Percentiles rank a stretch among this genome's conserved stretches.
phyloP scores from a whole-genome alignment of 2,329 filamentous ascomycete genomes.

The Talaromyces sp. region DNA sequence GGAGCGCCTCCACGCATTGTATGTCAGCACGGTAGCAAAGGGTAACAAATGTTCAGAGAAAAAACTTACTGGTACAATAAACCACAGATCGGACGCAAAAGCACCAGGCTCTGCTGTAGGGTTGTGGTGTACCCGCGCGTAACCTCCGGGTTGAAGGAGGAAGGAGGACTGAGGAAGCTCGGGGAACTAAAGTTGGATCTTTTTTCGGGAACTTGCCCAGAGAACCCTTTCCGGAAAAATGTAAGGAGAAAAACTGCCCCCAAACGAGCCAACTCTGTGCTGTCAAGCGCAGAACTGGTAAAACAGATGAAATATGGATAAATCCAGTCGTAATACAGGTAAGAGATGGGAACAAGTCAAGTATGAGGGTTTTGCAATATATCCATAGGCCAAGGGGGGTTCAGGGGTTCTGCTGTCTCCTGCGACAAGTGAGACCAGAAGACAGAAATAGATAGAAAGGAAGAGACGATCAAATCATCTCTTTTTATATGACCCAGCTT shows the following conservation, averaged over 20 bases:
- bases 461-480: background rate
- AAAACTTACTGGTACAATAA: constrained; percentile 26
- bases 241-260: constrained; percentile 23
- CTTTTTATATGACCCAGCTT: background rate
- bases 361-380: background rate
- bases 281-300: background rate
- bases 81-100: constrained; percentile 27
- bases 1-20: constrained; percentile 21
- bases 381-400: constrained; percentile 4
- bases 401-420: constrained; percentile 16
- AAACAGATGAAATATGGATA: background rate
- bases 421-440: background rate
- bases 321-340: background rate
- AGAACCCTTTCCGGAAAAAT: constrained; percentile 21
- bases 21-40: constrained; percentile 17
- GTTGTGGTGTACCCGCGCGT: constrained; percentile 32
- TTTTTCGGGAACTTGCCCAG: constrained; percentile 27
- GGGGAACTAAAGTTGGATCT: constrained; percentile 23
- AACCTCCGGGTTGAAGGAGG: constrained; percentile 27
- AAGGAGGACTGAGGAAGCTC: constrained; percentile 23
- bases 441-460: background rate
- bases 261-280: constrained; percentile 1
- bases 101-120: constrained; percentile 32
- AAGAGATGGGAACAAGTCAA: background rate
- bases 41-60: background rate